Percentiles rank a stretch among this genome's conserved stretches.
phyloP scores from a whole-genome alignment of 2,329 filamentous ascomycete genomes.

The Mollisia scopiformis region DNA sequence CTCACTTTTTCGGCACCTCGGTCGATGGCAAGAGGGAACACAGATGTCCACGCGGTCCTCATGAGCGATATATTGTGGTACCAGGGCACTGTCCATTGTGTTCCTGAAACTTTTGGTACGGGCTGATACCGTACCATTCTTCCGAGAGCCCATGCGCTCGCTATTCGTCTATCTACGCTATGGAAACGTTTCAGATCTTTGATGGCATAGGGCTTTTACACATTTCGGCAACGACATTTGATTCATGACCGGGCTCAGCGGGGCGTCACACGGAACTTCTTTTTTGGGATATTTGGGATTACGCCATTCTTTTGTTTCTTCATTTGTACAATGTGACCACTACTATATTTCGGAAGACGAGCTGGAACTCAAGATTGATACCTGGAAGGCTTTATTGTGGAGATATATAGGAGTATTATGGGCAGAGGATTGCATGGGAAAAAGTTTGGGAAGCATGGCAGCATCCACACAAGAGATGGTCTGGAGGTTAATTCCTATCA shows the following conservation, averaged over 20 bases:
- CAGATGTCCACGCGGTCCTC: slow-evolving; percentile 65
- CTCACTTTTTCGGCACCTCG: slow-evolving; percentile 72
- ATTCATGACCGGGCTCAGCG: slow-evolving; percentile 20
- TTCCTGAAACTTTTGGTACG: slow-evolving; percentile 21
- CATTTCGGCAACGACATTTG: slow-evolving; percentile 11
- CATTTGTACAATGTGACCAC: slow-evolving; percentile 5
- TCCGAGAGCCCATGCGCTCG: slow-evolving; percentile 1
- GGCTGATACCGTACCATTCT: not conserved
- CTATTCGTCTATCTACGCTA: not conserved
- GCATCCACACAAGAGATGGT: slow-evolving; percentile 4
- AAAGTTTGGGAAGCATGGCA: slow-evolving; percentile 12
- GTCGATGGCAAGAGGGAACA: slow-evolving; percentile 65
- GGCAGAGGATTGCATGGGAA: slow-evolving; percentile 2
- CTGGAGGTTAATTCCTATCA: slow-evolving; percentile 2
- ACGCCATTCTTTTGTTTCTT: slow-evolving; percentile 12
- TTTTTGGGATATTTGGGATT: slow-evolving; percentile 3
- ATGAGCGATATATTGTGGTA: slow-evolving; percentile 74
- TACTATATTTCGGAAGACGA: slow-evolving; percentile 11
- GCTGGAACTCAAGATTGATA: slow-evolving; percentile 21
- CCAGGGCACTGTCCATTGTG: slow-evolving; percentile 65
- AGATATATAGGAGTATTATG: slow-evolving; percentile 2
- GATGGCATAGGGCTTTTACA: slow-evolving; percentile 3
- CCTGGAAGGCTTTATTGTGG: slow-evolving; percentile 5
- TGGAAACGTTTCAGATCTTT: slow-evolving; percentile 6
- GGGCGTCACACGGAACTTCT: slow-evolving; percentile 21